Percentiles rank a stretch among this genome's conserved stretches.
phyloP scores from a whole-genome alignment of 352 stramenopile species.

The Chrysophaeum taylorii region DNA sequence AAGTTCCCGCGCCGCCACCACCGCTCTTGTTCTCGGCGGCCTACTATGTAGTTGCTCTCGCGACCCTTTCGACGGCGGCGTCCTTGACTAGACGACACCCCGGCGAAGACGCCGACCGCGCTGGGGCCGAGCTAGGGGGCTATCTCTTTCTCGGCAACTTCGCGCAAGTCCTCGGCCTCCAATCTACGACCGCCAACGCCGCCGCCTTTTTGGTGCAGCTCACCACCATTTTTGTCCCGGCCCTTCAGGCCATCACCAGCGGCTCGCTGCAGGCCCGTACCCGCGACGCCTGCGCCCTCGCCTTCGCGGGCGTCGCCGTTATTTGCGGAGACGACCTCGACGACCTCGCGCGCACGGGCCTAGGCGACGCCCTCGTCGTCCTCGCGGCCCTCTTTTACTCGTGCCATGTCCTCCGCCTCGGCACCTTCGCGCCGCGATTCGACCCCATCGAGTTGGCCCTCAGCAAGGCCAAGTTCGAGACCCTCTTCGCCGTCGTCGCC shows the following conservation, averaged over 20 bases:
- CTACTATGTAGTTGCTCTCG: constrained; percentile 49
- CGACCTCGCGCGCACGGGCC: background rate
- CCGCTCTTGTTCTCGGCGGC: constrained; percentile 45
- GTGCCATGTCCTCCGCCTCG: constrained; percentile 47
- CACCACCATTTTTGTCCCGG: constrained; percentile 31
- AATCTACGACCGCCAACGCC: constrained; percentile 42
- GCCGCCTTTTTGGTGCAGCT: constrained; percentile 28
- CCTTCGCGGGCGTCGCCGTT: constrained; percentile 17
- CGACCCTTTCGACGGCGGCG: constrained; percentile 20
- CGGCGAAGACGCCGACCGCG: background rate
- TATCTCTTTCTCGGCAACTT: constrained; percentile 57
- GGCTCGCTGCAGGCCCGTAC: constrained; percentile 27
- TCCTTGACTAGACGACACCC: background rate
- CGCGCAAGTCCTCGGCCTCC: constrained; percentile 46
- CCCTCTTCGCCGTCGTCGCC: background rate
- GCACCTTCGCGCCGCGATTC: constrained; percentile 37
- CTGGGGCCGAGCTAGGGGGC: constrained; percentile 40
- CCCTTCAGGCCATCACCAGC: constrained; percentile 35
- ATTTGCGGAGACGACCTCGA: constrained; percentile 9
- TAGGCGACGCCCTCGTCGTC: constrained; percentile 45
- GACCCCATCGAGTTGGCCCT: constrained; percentile 41
- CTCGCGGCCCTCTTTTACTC: constrained; percentile 39
- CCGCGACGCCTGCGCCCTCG: background rate
- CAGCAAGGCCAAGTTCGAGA: constrained; percentile 43
- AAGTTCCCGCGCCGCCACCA: constrained; percentile 40